A percentile compares a stretch with the other conserved stretches of the same genome.
phyloP scores from a whole-genome alignment of 495 filamentous ascomycete species.

The Corynascus novoguineensis region DNA sequence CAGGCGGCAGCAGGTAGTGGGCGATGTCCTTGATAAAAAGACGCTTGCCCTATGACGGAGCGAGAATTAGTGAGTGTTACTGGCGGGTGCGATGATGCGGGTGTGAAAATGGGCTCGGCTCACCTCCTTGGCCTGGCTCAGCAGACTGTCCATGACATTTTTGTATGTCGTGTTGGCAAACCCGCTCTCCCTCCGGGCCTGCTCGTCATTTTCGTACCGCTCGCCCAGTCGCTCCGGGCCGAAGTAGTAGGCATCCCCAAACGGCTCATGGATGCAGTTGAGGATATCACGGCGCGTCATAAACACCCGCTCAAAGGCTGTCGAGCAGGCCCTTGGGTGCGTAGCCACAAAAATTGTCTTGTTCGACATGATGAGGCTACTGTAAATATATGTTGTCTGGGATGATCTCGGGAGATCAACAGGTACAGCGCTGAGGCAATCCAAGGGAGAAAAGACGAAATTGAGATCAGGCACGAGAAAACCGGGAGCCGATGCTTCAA shows the following conservation, averaged over 20 bases:
- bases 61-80: neutral
- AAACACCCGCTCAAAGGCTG: constrained; percentile 95
- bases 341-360: constrained; percentile 90
- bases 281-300: constrained; percentile 84
- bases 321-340: constrained; percentile 89
- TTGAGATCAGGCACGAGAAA: neutral
- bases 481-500: neutral
- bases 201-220: constrained; percentile 68
- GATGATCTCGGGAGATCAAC: neutral
- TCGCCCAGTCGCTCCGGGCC: constrained; percentile 78
- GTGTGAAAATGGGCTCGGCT: constrained; percentile 1
- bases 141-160: constrained; percentile 66
- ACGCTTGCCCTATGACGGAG: constrained; percentile 70
- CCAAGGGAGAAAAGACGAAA: neutral
- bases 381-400: neutral
- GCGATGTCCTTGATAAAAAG: constrained; percentile 97
- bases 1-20: constrained; percentile 77
- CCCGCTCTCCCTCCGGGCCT: constrained; percentile 62
- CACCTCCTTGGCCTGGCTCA: constrained; percentile 54
- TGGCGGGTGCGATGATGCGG: neutral
- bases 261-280: constrained; percentile 85
- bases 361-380: constrained; percentile 61
- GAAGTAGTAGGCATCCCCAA: constrained; percentile 94
- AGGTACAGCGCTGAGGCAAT: neutral
- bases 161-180: constrained; percentile 71